phyloP scores from a whole-genome alignment of 768 basidiomycete genomes.

The Podaxis sp. region DNA sequence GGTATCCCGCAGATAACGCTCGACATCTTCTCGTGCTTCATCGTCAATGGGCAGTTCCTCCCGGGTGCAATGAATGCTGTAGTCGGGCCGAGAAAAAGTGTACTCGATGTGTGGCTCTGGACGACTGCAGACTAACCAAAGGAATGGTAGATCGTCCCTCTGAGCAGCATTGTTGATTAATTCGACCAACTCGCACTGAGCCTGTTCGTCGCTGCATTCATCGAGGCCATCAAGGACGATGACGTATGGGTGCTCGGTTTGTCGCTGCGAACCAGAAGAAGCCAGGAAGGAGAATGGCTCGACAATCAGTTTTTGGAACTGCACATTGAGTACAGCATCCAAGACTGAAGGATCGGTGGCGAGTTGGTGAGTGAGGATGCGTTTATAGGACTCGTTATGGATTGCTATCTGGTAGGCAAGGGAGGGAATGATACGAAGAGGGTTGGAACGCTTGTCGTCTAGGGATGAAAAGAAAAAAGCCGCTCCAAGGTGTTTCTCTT shows the following conservation, averaged over 20 bases:
- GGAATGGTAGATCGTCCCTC: neutral
- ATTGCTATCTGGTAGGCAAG: neutral
- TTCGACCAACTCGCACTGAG: neutral
- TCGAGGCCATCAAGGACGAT: neutral
- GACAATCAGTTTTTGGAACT: neutral
- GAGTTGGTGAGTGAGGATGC: neutral
- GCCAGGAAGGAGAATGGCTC: neutral
- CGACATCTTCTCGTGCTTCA: neutral
- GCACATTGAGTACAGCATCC: neutral
- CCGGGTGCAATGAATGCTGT: neutral
- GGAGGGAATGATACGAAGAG: neutral
- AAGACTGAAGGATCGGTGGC: neutral
- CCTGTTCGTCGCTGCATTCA: neutral
- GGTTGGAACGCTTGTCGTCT: neutral
- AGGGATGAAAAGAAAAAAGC: neutral
- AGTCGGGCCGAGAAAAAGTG: neutral
- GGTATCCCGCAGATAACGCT: neutral
- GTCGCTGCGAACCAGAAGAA: neutral
- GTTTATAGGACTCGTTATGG: neutral
- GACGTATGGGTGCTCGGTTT: neutral
- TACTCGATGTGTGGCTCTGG: conserved; percentile 1
- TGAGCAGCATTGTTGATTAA: neutral
- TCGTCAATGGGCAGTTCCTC: neutral
- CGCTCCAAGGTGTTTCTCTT: neutral
- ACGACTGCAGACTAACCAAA: neutral